Evolutionary conservation across 2,329 filamentous ascomycete species (phyloP).

Genomic region (Magnaporthales sp.): DNA sequence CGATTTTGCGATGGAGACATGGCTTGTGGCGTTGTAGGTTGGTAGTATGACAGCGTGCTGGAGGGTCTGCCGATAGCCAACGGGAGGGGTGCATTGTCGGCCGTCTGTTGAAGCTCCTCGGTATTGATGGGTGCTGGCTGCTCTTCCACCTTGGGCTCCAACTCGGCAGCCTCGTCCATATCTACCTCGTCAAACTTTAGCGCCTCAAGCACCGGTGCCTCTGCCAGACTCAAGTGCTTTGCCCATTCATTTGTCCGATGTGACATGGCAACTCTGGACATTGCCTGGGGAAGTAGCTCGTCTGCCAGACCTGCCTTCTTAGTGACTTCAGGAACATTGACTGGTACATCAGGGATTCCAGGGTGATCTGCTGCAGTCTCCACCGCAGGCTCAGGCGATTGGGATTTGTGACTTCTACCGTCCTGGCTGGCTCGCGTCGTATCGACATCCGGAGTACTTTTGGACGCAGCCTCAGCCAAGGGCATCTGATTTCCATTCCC

Average conservation of each 20-base stretch:
- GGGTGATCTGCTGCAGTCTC: slow-evolving; percentile 12
- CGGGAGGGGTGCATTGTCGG: slow-evolving; percentile 37
- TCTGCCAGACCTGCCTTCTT: slow-evolving; percentile 37
- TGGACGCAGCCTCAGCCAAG: not conserved
- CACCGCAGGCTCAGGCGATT: slow-evolving; percentile 16
- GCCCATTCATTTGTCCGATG: slow-evolving; percentile 96
- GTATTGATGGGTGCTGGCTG: slow-evolving; percentile 53
- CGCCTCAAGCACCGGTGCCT: slow-evolving; percentile 58
- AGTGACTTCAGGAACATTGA: slow-evolving; percentile 22
- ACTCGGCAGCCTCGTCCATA: slow-evolving; percentile 6
- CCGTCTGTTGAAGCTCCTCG: slow-evolving; percentile 56
- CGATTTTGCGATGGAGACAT: slow-evolving; percentile 7
- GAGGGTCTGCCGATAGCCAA: slow-evolving; percentile 17
- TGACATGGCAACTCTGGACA: slow-evolving; percentile 70
- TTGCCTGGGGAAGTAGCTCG: slow-evolving; percentile 56
- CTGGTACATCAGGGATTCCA: slow-evolving; percentile 28
- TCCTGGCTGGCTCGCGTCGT: not conserved
- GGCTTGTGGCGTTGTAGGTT: not conserved
- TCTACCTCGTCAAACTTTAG: slow-evolving; percentile 39
- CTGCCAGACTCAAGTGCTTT: slow-evolving; percentile 74
- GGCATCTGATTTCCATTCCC: not conserved
- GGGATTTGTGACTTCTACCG: not conserved
- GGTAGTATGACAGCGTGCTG: not conserved
- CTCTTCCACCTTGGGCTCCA: slow-evolving; percentile 29
- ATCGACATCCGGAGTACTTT: not conserved